A percentile compares a stretch with the other conserved stretches of the same genome.
These are phyloP conservation scores for Aspergillus biplanus DNA, from an alignment of 495 filamentous ascomycete species.

Conservation along the genomic window DNA sequence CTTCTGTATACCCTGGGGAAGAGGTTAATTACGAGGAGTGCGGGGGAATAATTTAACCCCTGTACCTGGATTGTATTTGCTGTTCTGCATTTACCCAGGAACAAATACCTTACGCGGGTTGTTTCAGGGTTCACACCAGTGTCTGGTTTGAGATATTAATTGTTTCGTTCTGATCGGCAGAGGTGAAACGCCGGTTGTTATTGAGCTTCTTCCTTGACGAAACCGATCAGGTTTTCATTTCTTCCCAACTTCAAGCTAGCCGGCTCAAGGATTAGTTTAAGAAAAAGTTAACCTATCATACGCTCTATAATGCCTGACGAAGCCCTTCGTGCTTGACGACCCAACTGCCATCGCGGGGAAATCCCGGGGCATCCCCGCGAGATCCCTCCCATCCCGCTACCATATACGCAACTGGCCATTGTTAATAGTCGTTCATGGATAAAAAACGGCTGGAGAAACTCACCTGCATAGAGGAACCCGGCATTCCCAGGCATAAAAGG, in stretches of 20 bases:
- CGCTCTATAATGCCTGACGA: conserved; percentile 10
- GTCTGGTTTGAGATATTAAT: background rate
- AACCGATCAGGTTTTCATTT: background rate
- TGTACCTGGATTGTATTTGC: background rate
- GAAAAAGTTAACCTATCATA: background rate
- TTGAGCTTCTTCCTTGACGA: background rate
- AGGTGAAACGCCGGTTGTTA: background rate
- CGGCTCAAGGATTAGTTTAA: background rate
- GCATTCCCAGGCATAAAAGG: conserved; percentile 28
- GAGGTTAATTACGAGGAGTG: background rate
- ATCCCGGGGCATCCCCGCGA: conserved; percentile 18
- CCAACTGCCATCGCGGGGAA: conserved; percentile 21
- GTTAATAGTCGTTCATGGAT: background rate
- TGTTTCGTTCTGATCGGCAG: background rate
- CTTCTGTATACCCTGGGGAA: too few relatives aligned
- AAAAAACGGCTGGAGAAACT: background rate
- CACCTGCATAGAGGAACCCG: conserved; percentile 21
- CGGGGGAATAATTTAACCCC: background rate
- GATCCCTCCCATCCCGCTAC: conserved; percentile 22
- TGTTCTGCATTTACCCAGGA: too few relatives aligned
- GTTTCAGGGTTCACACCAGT: too few relatives aligned
- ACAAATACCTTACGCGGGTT: too few relatives aligned
- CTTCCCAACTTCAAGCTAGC: background rate
- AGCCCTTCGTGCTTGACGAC: conserved; percentile 22
- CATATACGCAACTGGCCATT: conserved; percentile 24